Evolutionary conservation across 805 yeast genomes (phyloP), one percentile per base, ranked within the genome.

Genomic region (Candida quercuum): DNA sequence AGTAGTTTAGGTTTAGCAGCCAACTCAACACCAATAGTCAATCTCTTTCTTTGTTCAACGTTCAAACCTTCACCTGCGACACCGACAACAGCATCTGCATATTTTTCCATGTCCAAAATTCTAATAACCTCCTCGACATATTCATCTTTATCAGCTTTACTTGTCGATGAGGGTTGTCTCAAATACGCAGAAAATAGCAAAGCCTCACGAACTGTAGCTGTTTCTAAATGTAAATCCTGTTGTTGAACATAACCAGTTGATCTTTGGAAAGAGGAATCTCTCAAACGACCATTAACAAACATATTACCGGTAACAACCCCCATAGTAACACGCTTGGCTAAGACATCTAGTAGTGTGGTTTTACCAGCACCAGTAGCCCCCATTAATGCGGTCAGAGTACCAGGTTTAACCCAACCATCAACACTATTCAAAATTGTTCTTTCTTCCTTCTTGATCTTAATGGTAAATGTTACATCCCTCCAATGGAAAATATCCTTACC

Each of bases 321-420:
- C 61, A 72, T 66, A 15, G 83, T 77, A 35, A 79, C 74, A 59
- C 88, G 73, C 50, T 78, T 80, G 27, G 86, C 81, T 50, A 82
- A 67, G 52, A 80, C 78, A 63, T 81, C 83, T 49, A 81, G 65
- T 41, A 81, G 64, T 6, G 88, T 81, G 15, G 89, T 82, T 56
- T 81, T 81, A 69, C 89, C 89, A 42, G 89, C 88, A 64, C 88
- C 88, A 28, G 87, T 77, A 14, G 81, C 79, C 49, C 87, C 86
- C 83, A 78, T 77, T 36, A 78, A 60, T 5, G 93, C 93, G 36
- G 91, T 84, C 54, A 84, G 63, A 33, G 87, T 81, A 46, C 89
- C 89, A 8, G 89, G 89, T 54, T 81, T 80, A 30, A 83, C 88
- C 84, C 86, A 83, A 35, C 91, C 93, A 54, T 81, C 86, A 39